phyloP scores from a whole-genome alignment of 768 basidiomycete species.

The Asterophora lycoperdoides region DNA sequence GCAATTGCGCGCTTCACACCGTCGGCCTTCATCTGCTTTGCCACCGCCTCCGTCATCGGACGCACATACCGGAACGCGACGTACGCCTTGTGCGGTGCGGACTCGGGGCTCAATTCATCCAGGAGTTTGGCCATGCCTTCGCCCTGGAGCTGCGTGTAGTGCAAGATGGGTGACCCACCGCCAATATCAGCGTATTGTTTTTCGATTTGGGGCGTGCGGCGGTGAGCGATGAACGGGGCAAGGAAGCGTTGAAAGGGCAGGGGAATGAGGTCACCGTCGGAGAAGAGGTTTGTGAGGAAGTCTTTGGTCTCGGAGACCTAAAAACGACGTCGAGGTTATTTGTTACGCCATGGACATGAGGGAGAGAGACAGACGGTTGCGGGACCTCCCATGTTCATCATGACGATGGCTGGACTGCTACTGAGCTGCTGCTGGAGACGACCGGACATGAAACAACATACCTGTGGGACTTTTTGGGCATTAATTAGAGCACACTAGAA shows the following conservation, averaged over 20 bases:
- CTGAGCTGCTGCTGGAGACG: conserved; percentile 10
- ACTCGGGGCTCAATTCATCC: conserved; percentile 90
- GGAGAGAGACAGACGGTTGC: conserved; percentile 58
- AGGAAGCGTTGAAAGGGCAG: conserved; percentile 86
- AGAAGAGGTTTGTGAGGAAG: conserved; percentile 90
- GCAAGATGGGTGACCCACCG: conserved; percentile 93
- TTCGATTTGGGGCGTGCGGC: conserved; percentile 91
- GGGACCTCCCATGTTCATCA: conserved; percentile 99
- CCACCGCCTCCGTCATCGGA: conserved; percentile 81
- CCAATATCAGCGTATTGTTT: conserved; percentile 93
- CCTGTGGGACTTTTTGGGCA: conserved; percentile 57
- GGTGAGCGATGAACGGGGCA: conserved; percentile 84
- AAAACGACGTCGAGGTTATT: conserved; percentile 9
- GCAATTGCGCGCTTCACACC: conserved; percentile 91
- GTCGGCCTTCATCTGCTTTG: conserved; percentile 81
- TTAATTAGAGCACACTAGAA: conserved; percentile 10
- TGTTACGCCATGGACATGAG: neutral
- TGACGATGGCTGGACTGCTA: conserved; percentile 64
- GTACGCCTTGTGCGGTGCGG: conserved; percentile 94
- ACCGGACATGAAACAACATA: conserved; percentile 20
- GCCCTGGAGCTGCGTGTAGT: conserved; percentile 86
- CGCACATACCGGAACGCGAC: conserved; percentile 93
- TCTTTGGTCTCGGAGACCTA: conserved; percentile 90
- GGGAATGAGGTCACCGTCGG: conserved; percentile 91
- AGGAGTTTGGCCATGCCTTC: conserved; percentile 84